Percentiles rank a stretch among this genome's conserved stretches.
Conservation (phyloP, 78 protist species). For the Neovahlkampfia damariscottae region DNA sequence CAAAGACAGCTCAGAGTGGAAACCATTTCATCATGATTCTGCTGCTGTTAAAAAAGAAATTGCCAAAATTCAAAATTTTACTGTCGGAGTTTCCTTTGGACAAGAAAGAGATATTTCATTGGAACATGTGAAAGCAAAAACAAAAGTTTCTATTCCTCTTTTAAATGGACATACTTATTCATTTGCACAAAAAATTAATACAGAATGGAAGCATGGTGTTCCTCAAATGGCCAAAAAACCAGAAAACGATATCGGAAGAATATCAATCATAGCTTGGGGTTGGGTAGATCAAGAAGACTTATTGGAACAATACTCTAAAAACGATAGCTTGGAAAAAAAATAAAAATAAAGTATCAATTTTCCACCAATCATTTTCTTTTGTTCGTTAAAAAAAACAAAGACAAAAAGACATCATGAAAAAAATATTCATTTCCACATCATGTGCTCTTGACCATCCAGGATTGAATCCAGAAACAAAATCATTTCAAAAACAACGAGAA, state of each 20-base stretch:
- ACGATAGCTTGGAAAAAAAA: no score
- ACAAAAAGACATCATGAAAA: no score
- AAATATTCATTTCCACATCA: no score
- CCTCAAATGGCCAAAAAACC: neutral
- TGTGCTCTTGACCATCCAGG: no score
- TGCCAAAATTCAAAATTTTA: slow-evolving; percentile 14
- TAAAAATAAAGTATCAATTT: no score
- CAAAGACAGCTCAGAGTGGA: slow-evolving; percentile 18
- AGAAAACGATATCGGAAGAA: neutral
- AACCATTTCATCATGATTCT: slow-evolving; percentile 21
- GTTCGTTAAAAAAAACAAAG: no score
- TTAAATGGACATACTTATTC: neutral
- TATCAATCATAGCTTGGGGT: slow-evolving; percentile 21
- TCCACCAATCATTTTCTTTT: no score
- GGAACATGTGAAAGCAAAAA: neutral
- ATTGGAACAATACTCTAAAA: no score
- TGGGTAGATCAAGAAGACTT: slow-evolving; percentile 16
- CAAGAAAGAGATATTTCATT: neutral
- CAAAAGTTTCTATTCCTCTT: neutral
- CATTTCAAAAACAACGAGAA: no score
- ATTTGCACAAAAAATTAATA: neutral
- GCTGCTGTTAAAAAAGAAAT: slow-evolving; percentile 17
- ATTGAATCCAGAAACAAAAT: no score
- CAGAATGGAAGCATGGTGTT: slow-evolving; percentile 6
- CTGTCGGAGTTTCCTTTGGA: slow-evolving; percentile 13